These are phyloP conservation scores for Fusarium sambucinum DNA, from an alignment of 2,329 filamentous ascomycete genomes.

Conservation along the genomic window DNA sequence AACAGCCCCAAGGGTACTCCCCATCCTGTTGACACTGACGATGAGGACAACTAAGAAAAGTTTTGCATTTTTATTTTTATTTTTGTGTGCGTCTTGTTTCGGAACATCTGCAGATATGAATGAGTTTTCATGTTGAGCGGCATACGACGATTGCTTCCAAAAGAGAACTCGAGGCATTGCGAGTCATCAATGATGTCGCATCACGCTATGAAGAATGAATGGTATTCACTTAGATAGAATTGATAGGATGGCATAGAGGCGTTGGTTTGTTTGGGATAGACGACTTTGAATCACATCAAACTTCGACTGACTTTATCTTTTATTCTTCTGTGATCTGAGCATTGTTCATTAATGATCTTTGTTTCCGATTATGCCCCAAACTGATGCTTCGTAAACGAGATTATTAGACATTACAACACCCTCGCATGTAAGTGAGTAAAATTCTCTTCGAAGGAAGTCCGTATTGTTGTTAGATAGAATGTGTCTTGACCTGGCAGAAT, in stretches of 20 bases:
- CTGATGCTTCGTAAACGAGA: not conserved
- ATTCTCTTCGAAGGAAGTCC: not conserved
- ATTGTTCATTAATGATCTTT: not conserved
- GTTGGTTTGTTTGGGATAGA: conserved; percentile 47
- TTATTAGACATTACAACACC: not conserved
- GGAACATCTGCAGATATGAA: conserved; percentile 19
- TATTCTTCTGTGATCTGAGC: not conserved
- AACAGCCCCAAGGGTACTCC: conserved; percentile 88
- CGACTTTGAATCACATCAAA: conserved; percentile 40
- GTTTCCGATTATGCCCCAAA: not conserved
- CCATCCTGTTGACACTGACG: conserved; percentile 80
- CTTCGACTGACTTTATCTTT: conserved; percentile 13
- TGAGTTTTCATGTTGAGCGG: conserved; percentile 20
- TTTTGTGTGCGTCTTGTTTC: conserved; percentile 15
- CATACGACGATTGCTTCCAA: conserved; percentile 19
- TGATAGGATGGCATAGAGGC: conserved; percentile 45
- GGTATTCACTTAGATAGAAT: conserved; percentile 37
- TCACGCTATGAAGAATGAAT: conserved; percentile 35
- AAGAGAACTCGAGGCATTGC: conserved; percentile 18
- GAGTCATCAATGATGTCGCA: conserved; percentile 20
- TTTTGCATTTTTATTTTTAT: conserved; percentile 13
- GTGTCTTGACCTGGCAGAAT: not conserved
- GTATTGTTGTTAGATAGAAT: not conserved
- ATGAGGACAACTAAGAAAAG: conserved; percentile 66
- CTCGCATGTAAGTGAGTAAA: not conserved